Conservation (phyloP, 192 early-diverging fungal species). For the Backusella parvicylindrica region DNA sequence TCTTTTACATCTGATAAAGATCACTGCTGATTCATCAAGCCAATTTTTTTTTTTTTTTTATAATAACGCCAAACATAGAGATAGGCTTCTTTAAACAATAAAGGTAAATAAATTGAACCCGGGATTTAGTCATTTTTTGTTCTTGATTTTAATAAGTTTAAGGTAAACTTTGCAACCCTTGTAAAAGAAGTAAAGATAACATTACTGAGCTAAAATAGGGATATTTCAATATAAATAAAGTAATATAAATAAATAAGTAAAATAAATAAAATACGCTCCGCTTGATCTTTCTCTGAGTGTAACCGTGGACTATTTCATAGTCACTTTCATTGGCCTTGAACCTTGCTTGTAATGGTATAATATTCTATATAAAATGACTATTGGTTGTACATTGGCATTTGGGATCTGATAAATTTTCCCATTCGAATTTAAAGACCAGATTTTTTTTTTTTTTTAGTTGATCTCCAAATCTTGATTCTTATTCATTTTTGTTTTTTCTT, state of each 20-base stretch:
- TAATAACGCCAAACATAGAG: neutral
- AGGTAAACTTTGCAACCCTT: neutral
- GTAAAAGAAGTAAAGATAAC: neutral
- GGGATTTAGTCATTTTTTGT: neutral
- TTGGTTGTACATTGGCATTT: neutral
- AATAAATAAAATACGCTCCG: neutral
- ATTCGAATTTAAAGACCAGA: neutral
- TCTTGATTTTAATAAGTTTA: neutral
- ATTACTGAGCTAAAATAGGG: neutral
- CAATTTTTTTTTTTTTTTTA: neutral
- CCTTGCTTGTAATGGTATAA: neutral
- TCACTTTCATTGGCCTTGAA: neutral
- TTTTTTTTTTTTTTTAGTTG: neutral
- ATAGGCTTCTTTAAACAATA: neutral
- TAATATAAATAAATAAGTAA: neutral
- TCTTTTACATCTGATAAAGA: constrained; percentile 3
- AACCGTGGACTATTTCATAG: neutral
- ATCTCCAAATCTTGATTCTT: neutral
- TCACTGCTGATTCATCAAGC: constrained; percentile 1
- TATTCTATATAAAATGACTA: neutral
- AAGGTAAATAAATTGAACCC: neutral
- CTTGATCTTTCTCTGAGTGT: neutral
- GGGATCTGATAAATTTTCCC: constrained; percentile 2
- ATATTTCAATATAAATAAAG: neutral
- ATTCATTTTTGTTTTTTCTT: neutral